Base-by-base conservation (phyloP, 345 rosid genomes). In the Abelmoschus esculentus region DNA sequence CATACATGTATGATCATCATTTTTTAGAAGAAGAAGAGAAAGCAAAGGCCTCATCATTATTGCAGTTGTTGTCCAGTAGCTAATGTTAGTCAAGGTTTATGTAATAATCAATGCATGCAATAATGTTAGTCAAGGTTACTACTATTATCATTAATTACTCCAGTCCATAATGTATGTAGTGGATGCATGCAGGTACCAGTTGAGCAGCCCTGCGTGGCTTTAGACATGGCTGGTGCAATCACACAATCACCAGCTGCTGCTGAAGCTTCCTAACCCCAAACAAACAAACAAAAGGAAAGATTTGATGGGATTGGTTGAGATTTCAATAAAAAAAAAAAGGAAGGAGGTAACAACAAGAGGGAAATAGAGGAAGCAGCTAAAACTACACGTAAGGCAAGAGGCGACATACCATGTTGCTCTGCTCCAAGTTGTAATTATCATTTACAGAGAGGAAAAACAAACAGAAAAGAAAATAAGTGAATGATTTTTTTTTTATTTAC, bases 121-220 rank as follows among this genome's bases (percentile, higher is more conserved):
- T 15, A 4, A 49, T 49, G 42, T 36, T 59, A n/a, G 28, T 47
- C 26, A 22, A 4, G 13, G 26, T 77, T 32, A 32, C 36, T 32
- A 5, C 36, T 22, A 22, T 22, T 22, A 22, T 22, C 26, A 22
- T 22, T 22, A 22, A 22, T 22, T 22, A 22, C 26, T 22, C 26
- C 26, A 22, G 26, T 22, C 26, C 26, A 22, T 22, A 22, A 22
- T 22, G 26, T 22, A 22, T 22, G 26, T 22, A 22, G 26, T 22
- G 5, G 5, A 34, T 34, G 36, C 36, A 34, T 34, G 36, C 88
- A 93, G 98, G 97, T 93, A 49, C 96, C 98, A 61, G 91, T 81
- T 17, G 93, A 90, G 82, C 93, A 90, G 70, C 98, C 97, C 7
- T 90, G 97, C 70, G 74, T 86, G 31, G 86, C 97, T 71, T 80